These are phyloP conservation scores for Dendrothele bispora DNA, from an alignment of 768 basidiomycete genomes.

Conservation along the genomic window DNA sequence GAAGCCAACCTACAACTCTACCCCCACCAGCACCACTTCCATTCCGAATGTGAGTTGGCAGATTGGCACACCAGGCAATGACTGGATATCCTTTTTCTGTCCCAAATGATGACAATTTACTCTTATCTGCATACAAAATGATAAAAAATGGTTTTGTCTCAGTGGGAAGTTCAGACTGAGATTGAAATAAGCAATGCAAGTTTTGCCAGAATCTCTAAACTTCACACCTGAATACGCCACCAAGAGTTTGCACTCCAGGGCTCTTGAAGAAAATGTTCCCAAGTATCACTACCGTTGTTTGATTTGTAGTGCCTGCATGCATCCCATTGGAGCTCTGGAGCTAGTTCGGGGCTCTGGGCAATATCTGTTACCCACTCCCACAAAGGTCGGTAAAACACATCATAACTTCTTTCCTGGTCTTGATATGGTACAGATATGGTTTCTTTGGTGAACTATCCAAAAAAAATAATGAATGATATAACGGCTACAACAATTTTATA, in stretches of 20 bases:
- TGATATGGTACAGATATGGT: background rate
- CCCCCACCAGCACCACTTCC: constrained; percentile 13
- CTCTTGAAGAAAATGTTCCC: constrained; percentile 28
- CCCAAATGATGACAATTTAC: constrained; percentile 15
- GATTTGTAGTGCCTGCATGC: constrained; percentile 25
- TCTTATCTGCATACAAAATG: constrained; percentile 21
- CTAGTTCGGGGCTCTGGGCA: constrained; percentile 18
- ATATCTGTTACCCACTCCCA: constrained; percentile 28
- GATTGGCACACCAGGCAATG: constrained; percentile 10
- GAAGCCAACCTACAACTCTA: constrained; percentile 16
- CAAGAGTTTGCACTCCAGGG: constrained; percentile 36
- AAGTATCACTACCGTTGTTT: constrained; percentile 16
- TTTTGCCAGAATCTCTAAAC: constrained; percentile 3
- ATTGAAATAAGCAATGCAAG: background rate
- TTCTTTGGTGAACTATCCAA: background rate
- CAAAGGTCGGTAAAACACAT: constrained; percentile 14
- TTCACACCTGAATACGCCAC: constrained; percentile 36
- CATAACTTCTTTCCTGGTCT: constrained; percentile 1
- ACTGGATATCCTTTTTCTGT: constrained; percentile 17
- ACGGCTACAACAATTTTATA: background rate
- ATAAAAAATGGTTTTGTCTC: constrained; percentile 16
- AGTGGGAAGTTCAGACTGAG: constrained; percentile 13
- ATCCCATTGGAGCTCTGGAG: constrained; percentile 27
- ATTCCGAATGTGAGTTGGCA: constrained; percentile 14
- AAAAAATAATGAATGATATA: background rate